phyloP scores from a whole-genome alignment of 352 stramenopile species.

The Globisporangium canariense region DNA sequence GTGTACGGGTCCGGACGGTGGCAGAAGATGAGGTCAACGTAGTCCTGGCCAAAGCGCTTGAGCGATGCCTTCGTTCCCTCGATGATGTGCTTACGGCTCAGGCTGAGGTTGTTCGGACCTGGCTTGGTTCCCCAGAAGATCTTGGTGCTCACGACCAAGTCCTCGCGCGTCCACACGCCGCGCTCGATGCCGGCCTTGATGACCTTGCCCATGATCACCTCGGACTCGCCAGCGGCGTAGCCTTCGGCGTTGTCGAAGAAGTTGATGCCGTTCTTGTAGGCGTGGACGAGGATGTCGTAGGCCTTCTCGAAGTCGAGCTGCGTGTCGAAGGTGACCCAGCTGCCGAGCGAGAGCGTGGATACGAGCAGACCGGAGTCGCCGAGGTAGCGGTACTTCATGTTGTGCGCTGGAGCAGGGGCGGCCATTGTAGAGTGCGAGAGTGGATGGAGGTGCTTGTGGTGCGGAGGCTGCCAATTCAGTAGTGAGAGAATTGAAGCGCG shows the following conservation, averaged over 20 bases:
- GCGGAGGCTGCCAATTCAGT: background rate
- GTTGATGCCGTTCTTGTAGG: slow-evolving; percentile 45
- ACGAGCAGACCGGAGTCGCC: slow-evolving; percentile 50
- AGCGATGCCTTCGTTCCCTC: too few relatives aligned
- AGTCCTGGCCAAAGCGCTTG: slow-evolving; percentile 33
- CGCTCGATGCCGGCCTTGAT: slow-evolving; percentile 24
- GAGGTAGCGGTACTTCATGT: slow-evolving; percentile 64
- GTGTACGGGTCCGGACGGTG: slow-evolving; percentile 32
- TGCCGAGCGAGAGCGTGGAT: slow-evolving; percentile 33
- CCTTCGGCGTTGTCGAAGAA: slow-evolving; percentile 53
- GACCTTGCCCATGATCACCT: slow-evolving; percentile 27
- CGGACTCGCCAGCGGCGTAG: slow-evolving; percentile 30
- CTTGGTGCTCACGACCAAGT: slow-evolving; percentile 62
- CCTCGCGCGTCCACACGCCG: slow-evolving; percentile 29
- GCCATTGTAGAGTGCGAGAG: background rate
- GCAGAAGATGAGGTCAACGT: slow-evolving; percentile 49
- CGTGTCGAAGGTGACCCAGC: slow-evolving; percentile 25
- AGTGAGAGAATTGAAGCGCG: background rate
- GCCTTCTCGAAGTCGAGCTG: slow-evolving; percentile 17
- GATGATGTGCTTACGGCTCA: slow-evolving; percentile 47
- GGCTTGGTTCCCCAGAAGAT: slow-evolving; percentile 35
- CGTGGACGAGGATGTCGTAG: slow-evolving; percentile 30
- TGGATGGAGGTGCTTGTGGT: background rate
- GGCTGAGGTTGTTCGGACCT: slow-evolving; percentile 22
- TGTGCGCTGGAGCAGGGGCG: slow-evolving; percentile 14